Evolutionary conservation across 768 basidiomycete species (phyloP).

Genomic region (Boletus reticulatus): DNA sequence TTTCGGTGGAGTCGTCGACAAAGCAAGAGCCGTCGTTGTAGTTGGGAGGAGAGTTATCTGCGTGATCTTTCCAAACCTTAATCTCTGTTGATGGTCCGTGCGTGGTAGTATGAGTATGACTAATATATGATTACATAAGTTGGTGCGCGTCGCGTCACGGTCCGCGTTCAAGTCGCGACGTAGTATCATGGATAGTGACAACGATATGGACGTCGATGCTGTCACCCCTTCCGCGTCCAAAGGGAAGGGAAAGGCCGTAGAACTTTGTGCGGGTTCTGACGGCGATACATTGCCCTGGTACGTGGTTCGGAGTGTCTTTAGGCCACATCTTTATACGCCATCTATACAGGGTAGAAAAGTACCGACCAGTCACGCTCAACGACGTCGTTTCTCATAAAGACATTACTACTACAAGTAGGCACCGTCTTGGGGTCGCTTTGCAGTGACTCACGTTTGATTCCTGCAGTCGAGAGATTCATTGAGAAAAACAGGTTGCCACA

Average conservation of each 20-base stretch:
- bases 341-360: conserved; percentile 89
- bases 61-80: conserved; percentile 24
- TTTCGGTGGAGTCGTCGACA: conserved; percentile 92
- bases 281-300: conserved; percentile 86
- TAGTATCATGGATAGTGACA: conserved; percentile 54
- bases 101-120: conserved; percentile 28
- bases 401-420: conserved; percentile 86
- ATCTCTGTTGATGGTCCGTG: conserved; percentile 45
- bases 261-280: conserved; percentile 39
- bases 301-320: conserved; percentile 15
- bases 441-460: conserved; percentile 2
- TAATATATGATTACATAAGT: conserved; percentile 7
- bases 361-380: conserved; percentile 84
- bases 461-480: conserved; percentile 91
- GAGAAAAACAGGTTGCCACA: conserved; percentile 93
- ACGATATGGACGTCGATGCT: conserved; percentile 47
- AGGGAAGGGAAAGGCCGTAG: conserved; percentile 68
- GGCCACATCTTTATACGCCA: not conserved
- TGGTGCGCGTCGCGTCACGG: conserved; percentile 22
- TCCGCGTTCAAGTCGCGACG: not conserved
- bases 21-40: conserved; percentile 56
- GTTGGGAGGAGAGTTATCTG: conserved; percentile 19
- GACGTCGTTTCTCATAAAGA: conserved; percentile 98
- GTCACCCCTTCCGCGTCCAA: conserved; percentile 39
- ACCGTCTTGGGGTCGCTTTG: not conserved